A percentile compares a stretch with the other conserved stretches of the same genome.
phyloP scores from a whole-genome alignment of 164 flowering plant species.

The Vitis rupestris region DNA sequence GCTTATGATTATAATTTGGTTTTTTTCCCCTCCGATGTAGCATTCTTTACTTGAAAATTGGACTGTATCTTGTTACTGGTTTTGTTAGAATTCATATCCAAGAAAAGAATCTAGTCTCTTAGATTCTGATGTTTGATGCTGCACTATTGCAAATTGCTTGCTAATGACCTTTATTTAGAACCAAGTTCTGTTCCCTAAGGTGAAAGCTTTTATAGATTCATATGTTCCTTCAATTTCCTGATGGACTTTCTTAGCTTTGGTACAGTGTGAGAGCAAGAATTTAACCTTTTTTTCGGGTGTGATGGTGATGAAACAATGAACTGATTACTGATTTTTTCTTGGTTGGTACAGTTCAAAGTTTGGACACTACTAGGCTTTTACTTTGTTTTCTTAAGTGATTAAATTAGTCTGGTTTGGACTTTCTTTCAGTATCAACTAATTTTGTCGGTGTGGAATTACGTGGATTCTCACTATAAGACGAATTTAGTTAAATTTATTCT shows the following conservation, averaged over 20 bases:
- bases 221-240: too few relatives aligned
- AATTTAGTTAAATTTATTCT: neutral
- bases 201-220: neutral
- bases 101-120: neutral
- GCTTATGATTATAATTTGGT: neutral
- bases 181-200: slow-evolving; percentile 7
- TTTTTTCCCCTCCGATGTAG: neutral
- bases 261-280: neutral
- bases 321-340: too few relatives aligned
- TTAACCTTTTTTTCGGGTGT: neutral
- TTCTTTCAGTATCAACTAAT: neutral
- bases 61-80: neutral
- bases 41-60: neutral
- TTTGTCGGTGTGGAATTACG: neutral
- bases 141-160: neutral
- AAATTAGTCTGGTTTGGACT: neutral
- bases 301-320: too few relatives aligned
- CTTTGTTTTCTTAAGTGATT: neutral
- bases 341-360: neutral
- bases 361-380: neutral
- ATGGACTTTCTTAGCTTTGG: too few relatives aligned
- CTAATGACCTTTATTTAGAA: neutral
- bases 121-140: neutral
- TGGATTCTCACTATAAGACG: neutral
- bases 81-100: neutral